Conservation (phyloP, 345 rosid species). For the Atalantia buxifolia region DNA sequence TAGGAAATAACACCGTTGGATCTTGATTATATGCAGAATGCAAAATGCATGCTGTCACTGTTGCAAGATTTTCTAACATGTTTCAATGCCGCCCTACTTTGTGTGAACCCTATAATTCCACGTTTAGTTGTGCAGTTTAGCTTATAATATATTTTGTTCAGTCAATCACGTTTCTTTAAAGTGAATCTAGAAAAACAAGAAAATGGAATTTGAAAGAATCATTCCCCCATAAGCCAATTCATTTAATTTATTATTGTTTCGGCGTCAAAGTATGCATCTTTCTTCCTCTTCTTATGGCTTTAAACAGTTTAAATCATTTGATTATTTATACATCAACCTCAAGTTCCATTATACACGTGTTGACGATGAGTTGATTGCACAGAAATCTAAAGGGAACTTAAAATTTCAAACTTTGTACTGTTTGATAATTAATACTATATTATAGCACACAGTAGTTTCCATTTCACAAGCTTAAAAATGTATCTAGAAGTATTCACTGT, state of each 20-base stretch:
- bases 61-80: background rate
- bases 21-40: too few relatives aligned
- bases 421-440: background rate
- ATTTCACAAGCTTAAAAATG: background rate
- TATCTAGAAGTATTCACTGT: background rate
- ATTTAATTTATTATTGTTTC: background rate
- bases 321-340: background rate
- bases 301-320: background rate
- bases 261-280: slow-evolving; percentile 17
- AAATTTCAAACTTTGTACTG: background rate
- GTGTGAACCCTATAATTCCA: background rate
- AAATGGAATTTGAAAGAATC: slow-evolving; percentile 1
- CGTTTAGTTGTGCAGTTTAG: slow-evolving; percentile 5
- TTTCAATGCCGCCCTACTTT: slow-evolving; percentile 4
- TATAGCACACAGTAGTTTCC: background rate
- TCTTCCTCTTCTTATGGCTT: slow-evolving; percentile 42
- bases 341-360: slow-evolving; percentile 11
- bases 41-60: background rate
- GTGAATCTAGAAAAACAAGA: slow-evolving; percentile 14
- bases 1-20: background rate
- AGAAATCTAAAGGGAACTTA: background rate
- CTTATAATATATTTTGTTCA: slow-evolving; percentile 28
- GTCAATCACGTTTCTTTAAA: slow-evolving; percentile 58
- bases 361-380: slow-evolving; percentile 20
- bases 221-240: slow-evolving; percentile 9